Base-by-base conservation (phyloP, 148 eudicot genomes). In the Polygonum maritimum region DNA sequence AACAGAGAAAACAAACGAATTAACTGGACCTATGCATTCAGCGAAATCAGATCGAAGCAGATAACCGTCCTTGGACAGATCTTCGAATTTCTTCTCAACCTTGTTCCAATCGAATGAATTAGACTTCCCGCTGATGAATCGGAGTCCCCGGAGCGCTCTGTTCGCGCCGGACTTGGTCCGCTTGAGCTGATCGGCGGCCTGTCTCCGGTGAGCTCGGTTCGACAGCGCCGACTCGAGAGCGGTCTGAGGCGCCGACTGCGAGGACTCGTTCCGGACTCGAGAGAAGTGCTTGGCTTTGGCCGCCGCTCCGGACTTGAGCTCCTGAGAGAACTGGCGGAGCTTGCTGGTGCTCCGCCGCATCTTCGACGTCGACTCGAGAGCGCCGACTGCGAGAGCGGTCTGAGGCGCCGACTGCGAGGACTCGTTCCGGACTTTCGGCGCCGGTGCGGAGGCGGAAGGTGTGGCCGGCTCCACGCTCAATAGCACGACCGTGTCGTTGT, bases 141-240 rank as follows among this genome's bases (percentile, higher is more conserved):
- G 83, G 22, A 95, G 90, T 9, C 98, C 98, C 33, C 79, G 85
- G 2, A 95, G 85, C 2, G 98, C 98, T 14, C 84, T 87, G 2
- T 90, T 92, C 33, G 98, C 98, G 4, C 97, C 89, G 3, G 98
- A 89, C 55, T 95, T 86, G 26, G 94, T 95, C 49, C 98, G 89
- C 74, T 92, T 93, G 33, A 95, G 94, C 74, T 89, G 86, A 51
- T 91, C 96, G 11, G 79, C 83, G 3, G n/a, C 71, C 72, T 89
- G 97, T 26, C 79, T 81, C 2, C 98, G 85, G 31, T 90, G 86
- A 48, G 90, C 91, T 16, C 98, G 77, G 6, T 96, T 94, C 15
- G 90, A 94, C 74, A 87, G 57, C 38, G 90, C 88, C 47, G 87
- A 79, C n/a, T 92, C 97, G 76, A 83, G 44, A 21, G 77, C 84